phyloP scores from a whole-genome alignment of 2,329 filamentous ascomycete genomes.

The Cladobotryum protrusum region DNA sequence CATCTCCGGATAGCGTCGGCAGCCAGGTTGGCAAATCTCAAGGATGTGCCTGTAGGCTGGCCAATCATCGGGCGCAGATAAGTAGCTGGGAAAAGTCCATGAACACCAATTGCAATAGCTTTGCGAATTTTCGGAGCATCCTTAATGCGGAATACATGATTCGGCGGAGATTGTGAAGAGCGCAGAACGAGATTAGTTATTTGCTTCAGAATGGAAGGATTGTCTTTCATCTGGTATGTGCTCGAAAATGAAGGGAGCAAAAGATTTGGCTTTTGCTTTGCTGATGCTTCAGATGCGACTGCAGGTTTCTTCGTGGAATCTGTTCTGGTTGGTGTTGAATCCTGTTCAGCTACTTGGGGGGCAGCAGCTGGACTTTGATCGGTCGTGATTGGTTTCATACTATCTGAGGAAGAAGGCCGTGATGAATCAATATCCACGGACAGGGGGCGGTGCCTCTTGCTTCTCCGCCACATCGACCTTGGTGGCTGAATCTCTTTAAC shows the following conservation, averaged over 20 bases:
- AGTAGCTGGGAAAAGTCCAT: constrained; percentile 86
- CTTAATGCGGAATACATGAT: constrained; percentile 66
- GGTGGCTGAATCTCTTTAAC: constrained; percentile 25
- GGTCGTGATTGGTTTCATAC: constrained; percentile 4
- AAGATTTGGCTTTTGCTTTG: constrained; percentile 51
- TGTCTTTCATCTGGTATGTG: constrained; percentile 62
- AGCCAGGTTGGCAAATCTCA: constrained; percentile 84
- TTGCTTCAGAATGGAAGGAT: constrained; percentile 65
- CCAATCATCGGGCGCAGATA: constrained; percentile 86
- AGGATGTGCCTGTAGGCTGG: constrained; percentile 90
- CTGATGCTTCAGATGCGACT: constrained; percentile 17
- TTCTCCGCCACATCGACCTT: constrained; percentile 33
- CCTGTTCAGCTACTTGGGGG: constrained; percentile 2
- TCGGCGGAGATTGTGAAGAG: constrained; percentile 49
- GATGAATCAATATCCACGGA: constrained; percentile 42
- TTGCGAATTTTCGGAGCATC: constrained; percentile 69
- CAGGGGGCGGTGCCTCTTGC: constrained; percentile 40
- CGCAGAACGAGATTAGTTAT: constrained; percentile 53
- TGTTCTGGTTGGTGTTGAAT: constrained; percentile 7
- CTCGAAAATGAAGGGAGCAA: constrained; percentile 63
- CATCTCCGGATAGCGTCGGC: constrained; percentile 79
- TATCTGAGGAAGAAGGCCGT: constrained; percentile 19
- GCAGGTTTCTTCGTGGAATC: constrained; percentile 15
- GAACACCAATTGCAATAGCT: constrained; percentile 87
- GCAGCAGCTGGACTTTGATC: neutral